Evolutionary conservation across 169 alveolate species (phyloP).

Genomic region (Plasmodium falciparum): DNA sequence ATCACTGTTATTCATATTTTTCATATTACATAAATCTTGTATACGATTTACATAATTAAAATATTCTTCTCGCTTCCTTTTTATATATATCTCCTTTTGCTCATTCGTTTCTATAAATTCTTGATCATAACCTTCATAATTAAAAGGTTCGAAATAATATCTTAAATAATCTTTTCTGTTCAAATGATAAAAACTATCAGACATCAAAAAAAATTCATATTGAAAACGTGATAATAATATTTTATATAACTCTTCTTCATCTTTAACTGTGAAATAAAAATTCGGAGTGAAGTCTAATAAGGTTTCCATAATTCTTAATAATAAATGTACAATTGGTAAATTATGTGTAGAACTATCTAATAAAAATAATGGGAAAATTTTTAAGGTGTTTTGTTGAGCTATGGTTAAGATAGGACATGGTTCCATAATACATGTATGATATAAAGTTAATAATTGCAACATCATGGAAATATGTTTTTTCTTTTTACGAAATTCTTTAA

Average conservation of each 20-base stretch:
- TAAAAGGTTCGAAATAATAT: constrained; percentile 49
- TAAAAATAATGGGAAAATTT: constrained; percentile 78
- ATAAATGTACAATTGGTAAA: constrained; percentile 81
- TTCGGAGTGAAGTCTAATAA: constrained; percentile 83
- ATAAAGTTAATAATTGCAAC: constrained; percentile 52
- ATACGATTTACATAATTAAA: not conserved
- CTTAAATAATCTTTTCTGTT: constrained; percentile 30
- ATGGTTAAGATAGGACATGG: constrained; percentile 71
- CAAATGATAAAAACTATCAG: constrained; percentile 71
- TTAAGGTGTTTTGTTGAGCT: constrained; percentile 76
- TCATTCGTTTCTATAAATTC: constrained; percentile 24
- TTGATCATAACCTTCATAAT: constrained; percentile 38
- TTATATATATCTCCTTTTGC: constrained; percentile 2
- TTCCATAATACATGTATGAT: constrained; percentile 72
- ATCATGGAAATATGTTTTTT: constrained; percentile 66
- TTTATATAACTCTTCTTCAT: constrained; percentile 82
- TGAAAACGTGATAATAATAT: constrained; percentile 82
- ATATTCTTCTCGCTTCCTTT: not conserved
- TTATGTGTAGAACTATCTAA: constrained; percentile 81
- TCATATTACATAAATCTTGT: not conserved
- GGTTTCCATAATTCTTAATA: constrained; percentile 84
- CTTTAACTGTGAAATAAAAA: constrained; percentile 79
- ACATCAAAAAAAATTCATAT: constrained; percentile 83
- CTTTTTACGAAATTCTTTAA: constrained; percentile 45
- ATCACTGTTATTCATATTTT: not conserved